Evolutionary conservation across 1,284 basidiomycete species (phyloP), one percentile per base, ranked within the genome.

Genomic region (Moesziomyces sp.): DNA sequence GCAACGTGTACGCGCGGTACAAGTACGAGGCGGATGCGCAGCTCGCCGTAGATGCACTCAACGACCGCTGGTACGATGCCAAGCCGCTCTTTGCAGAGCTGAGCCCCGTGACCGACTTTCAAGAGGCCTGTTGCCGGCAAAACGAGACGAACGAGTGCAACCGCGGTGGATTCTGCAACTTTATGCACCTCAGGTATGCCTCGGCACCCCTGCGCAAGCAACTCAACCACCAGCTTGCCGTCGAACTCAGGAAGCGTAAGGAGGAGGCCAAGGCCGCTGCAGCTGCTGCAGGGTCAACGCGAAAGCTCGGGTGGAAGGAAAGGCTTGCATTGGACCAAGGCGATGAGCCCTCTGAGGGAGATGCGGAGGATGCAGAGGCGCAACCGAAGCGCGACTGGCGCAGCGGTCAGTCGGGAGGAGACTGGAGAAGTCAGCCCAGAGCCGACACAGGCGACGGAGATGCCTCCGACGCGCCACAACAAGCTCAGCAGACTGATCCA

Each of bases 21-120:
- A 94, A 97, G 83, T 97, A 93, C 93, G 97, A 99, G 86, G 94
- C 94, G 0, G 97, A 99, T 84, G 97, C 97, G 9, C 92, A 94
- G 83, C 87, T 90, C 45, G 96, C 97, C 0, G 93, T 98, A 11
- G 93, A 97, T 79, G 92, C 89, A 66, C 87, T 98, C 70, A 98
- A 98, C 81, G 92, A 96, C 80, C 89, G 96, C 24, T 99, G 97
- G 97, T 99, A 97, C 88, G 94, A 94, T 79, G 93, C 93, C 91
- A 84, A 78, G 90, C 97, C 97, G 5, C 86, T 99, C n/a, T 96
- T 96, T 80, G 94, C 94, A n/a, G 97, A 99, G 83, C 88, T 99
- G 24, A 96, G 93, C 1, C 97, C 97, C 6, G 97, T 99, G 16
- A 99, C 95, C 35, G 97, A 99, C 86, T 99, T 99, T 85, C 90